A percentile compares a stretch with the other conserved stretches of the same genome.
These are phyloP conservation scores for Cercospora zeina DNA, from an alignment of 2,329 filamentous ascomycete species.

Conservation along the genomic window DNA sequence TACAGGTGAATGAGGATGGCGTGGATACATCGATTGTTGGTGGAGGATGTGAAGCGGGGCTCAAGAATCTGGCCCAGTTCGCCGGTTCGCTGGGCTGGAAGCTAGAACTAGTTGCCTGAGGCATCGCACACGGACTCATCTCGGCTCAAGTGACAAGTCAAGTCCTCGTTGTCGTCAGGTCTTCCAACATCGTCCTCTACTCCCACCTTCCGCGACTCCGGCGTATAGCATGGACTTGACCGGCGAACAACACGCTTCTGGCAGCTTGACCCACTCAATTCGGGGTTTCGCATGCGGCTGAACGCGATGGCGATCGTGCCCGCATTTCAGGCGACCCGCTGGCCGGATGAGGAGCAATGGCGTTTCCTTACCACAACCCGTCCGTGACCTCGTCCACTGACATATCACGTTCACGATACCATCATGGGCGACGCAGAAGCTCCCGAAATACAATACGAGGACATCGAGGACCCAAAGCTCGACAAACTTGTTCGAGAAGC, in stretches of 20 bases:
- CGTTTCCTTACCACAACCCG: neutral
- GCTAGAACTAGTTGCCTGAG: neutral
- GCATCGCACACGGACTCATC: neutral
- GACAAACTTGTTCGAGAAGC: slow-evolving; percentile 22
- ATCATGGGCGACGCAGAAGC: neutral
- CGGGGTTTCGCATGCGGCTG: neutral
- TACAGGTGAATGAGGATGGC: neutral
- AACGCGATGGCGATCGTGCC: neutral
- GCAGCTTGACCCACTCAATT: neutral
- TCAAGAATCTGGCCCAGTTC: neutral
- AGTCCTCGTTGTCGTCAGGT: neutral
- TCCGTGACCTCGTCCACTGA: slow-evolving; percentile 5
- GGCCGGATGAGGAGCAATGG: neutral
- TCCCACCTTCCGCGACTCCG: neutral
- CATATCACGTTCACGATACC: neutral
- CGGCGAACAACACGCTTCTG: neutral
- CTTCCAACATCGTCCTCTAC: neutral
- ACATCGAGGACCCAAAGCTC: slow-evolving; percentile 19
- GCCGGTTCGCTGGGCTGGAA: neutral
- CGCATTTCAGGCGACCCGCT: neutral
- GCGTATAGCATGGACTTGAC: neutral
- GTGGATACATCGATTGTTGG: neutral
- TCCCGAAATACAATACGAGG: slow-evolving; percentile 10
- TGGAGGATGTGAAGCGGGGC: neutral
- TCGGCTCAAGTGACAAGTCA: neutral